Conservation (phyloP, 208 protist genomes). For the Acanthamoeba lenticulata region DNA sequence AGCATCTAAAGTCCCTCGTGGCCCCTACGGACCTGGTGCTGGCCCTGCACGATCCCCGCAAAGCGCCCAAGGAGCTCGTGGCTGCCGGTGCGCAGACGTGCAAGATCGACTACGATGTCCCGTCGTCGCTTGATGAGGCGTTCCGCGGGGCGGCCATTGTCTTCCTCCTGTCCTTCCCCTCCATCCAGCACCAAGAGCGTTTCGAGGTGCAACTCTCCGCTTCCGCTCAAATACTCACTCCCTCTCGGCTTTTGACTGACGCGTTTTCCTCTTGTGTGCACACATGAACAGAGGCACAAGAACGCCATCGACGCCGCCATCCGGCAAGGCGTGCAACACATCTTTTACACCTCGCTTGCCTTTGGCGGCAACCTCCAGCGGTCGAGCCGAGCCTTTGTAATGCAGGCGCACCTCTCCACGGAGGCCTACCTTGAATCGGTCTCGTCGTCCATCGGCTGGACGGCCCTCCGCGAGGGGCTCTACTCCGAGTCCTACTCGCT, state of each 20-base stretch:
- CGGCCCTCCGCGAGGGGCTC: background rate
- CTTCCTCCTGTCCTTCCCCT: background rate
- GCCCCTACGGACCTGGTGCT: background rate
- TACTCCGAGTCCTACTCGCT: background rate
- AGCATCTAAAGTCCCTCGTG: background rate
- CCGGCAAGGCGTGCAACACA: background rate
- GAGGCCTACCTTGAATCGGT: background rate
- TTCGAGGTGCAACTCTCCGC: background rate
- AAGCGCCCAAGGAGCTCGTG: background rate
- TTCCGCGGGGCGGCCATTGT: background rate
- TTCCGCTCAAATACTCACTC: background rate
- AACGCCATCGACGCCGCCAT: background rate
- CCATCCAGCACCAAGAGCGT: background rate
- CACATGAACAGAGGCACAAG: background rate
- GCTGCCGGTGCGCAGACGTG: background rate
- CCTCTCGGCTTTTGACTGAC: background rate
- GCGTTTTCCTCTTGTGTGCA: background rate
- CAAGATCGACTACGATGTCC: background rate
- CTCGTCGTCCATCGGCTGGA: background rate
- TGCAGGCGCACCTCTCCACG: background rate
- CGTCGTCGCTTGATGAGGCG: background rate
- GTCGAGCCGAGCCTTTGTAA: background rate
- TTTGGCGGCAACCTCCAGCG: background rate
- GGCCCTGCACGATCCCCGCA: background rate
- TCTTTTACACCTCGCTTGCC: constrained; percentile 5